A percentile compares a stretch with the other conserved stretches of the same genome.
phyloP scores from a whole-genome alignment of 208 protist genomes.

The Wallacemonas sp. region DNA sequence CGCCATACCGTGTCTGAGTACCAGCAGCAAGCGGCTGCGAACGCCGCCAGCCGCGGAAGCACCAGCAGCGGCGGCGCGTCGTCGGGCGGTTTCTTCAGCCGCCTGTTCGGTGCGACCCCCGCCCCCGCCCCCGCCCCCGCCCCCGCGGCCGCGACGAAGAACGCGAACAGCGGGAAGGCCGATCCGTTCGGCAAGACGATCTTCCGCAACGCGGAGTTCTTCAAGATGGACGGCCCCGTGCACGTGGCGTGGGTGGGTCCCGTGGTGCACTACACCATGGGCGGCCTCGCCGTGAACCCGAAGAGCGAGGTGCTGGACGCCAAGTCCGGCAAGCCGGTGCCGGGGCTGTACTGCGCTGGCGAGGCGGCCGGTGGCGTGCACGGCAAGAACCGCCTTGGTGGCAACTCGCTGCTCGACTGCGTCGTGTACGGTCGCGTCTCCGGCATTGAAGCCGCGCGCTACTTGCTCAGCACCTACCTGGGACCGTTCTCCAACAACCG shows the following conservation, averaged over 20 bases:
- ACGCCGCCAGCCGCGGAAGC: conserved; percentile 26
- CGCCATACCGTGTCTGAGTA: conserved; percentile 52
- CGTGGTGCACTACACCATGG: conserved; percentile 97
- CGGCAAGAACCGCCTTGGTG: conserved; percentile 94
- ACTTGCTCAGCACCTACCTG: conserved; percentile 39
- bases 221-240: conserved; percentile 44
- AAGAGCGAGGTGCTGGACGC: conserved; percentile 65
- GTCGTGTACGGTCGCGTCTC: conserved; percentile 93
- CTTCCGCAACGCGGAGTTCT: conserved; percentile 65
- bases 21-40: conserved; percentile 37
- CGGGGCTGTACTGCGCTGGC: conserved; percentile 92
- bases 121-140: not conserved
- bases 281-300: conserved; percentile 84
- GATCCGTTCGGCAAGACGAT: conserved; percentile 88
- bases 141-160: not conserved
- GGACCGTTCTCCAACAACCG: conserved; percentile 55
- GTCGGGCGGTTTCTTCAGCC: conserved; percentile 24
- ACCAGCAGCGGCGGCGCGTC: not conserved
- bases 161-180: conserved; percentile 18
- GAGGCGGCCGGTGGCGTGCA: conserved; percentile 96
- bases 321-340: conserved; percentile 41
- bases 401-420: conserved; percentile 96
- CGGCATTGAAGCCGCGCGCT: conserved; percentile 53
- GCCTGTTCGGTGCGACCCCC: conserved; percentile 25
- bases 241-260: conserved; percentile 89